Evolutionary conservation across 345 rosid genomes (phyloP).

Genomic region (Eucalyptus dawsonii): DNA sequence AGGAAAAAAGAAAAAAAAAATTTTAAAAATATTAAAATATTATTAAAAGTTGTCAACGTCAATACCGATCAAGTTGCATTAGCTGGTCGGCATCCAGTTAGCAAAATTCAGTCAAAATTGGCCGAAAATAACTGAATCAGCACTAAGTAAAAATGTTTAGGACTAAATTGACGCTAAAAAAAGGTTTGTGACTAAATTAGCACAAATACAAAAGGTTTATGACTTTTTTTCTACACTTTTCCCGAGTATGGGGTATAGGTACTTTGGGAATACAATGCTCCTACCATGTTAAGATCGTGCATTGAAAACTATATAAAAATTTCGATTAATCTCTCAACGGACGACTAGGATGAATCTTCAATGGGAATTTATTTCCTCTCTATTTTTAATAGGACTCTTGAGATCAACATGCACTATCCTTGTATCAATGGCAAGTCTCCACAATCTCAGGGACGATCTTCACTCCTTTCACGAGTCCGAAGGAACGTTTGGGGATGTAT

Average conservation of each 20-base stretch:
- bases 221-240: too few relatives aligned
- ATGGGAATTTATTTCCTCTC: neutral
- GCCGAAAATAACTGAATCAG: too few relatives aligned
- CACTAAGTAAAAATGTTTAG: too few relatives aligned
- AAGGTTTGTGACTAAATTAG: too few relatives aligned
- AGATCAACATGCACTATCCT: neutral
- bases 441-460: neutral
- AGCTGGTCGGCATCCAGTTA: too few relatives aligned
- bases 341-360: neutral
- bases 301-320: neutral
- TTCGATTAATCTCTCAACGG: neutral
- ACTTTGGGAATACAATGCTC: neutral
- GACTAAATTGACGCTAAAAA: too few relatives aligned
- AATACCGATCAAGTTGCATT: rapidly evolving
- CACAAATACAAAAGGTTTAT: too few relatives aligned
- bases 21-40: too few relatives aligned
- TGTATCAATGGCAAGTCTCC: neutral
- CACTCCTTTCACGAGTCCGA: neutral
- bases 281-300: neutral
- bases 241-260: neutral
- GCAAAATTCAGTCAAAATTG: too few relatives aligned
- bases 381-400: neutral
- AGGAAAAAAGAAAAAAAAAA: too few relatives aligned
- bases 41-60: too few relatives aligned
- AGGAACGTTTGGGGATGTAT: neutral